Conservation (phyloP, 2,329 filamentous ascomycete genomes). For the Beauveria asiatica region DNA sequence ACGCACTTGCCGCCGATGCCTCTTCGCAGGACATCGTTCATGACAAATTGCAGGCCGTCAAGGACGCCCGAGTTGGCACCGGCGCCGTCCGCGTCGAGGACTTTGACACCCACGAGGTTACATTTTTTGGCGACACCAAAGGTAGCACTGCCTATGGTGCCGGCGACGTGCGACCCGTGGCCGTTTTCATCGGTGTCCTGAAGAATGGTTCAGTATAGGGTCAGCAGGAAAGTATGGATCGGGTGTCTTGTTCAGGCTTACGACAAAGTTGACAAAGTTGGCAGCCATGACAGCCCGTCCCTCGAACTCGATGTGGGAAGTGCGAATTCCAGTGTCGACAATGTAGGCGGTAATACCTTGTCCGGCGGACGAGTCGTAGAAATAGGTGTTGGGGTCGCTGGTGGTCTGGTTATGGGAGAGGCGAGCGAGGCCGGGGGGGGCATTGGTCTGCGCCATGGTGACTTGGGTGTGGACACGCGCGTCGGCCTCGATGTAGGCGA, state of each 20-base stretch:
- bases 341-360: conserved; percentile 44
- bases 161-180: conserved; percentile 49
- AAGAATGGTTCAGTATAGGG: background rate
- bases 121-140: conserved; percentile 50
- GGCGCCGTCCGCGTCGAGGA: conserved; percentile 32
- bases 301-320: conserved; percentile 40
- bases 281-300: conserved; percentile 38
- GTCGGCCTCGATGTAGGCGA: conserved; percentile 47
- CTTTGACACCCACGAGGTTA: conserved; percentile 42
- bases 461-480: conserved; percentile 35
- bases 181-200: conserved; percentile 42
- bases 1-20: conserved; percentile 43
- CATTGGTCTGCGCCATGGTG: conserved; percentile 42
- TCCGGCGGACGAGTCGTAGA: conserved; percentile 34
- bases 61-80: conserved; percentile 38
- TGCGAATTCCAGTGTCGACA: conserved; percentile 50
- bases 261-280: conserved; percentile 36
- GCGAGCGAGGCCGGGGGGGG: conserved; percentile 44
- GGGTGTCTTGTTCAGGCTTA: conserved; percentile 19
- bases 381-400: conserved; percentile 23
- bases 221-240: no score
- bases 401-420: conserved; percentile 36
- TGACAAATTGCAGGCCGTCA: conserved; percentile 49
- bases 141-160: conserved; percentile 45
- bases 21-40: conserved; percentile 34